A percentile compares a stretch with the other conserved stretches of the same genome.
phyloP scores from a whole-genome alignment of 345 rosid species.

The Pistacia vera region DNA sequence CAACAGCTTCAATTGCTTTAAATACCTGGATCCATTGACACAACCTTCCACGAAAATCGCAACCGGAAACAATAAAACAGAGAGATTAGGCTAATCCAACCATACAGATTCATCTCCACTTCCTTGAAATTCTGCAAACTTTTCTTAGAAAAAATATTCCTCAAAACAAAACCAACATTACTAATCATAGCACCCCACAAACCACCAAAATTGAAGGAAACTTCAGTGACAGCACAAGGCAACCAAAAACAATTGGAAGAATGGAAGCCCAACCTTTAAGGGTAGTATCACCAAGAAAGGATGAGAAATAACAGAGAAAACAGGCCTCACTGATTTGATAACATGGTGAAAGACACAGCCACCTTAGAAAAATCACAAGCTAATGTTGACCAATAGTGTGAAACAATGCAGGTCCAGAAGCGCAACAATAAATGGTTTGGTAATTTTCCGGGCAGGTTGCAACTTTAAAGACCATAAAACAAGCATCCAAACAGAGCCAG shows the following conservation, averaged over 20 bases:
- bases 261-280: conserved; percentile 84
- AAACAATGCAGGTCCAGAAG: conserved; percentile 97
- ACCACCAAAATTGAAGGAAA: conserved; percentile 82
- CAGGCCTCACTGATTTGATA: conserved; percentile 94
- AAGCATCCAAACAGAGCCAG: conserved; percentile 94
- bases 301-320: conserved; percentile 91
- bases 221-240: conserved; percentile 92
- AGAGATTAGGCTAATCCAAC: conserved; percentile 79
- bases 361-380: conserved; percentile 99
- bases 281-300: conserved; percentile 87
- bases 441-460: conserved; percentile 80
- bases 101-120: conserved; percentile 89
- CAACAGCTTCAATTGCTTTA: conserved; percentile 68
- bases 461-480: conserved; percentile 76
- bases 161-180: conserved; percentile 84
- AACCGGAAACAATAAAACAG: conserved; percentile 74
- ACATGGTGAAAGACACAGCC: conserved; percentile 96
- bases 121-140: conserved; percentile 83
- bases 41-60: conserved; percentile 87
- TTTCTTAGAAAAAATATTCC: conserved; percentile 85
- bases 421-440: conserved; percentile 79
- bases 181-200: conserved; percentile 95
- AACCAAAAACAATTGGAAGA: conserved; percentile 89
- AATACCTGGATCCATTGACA: conserved; percentile 89
- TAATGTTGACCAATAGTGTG: conserved; percentile 93